Percentiles rank a stretch among this genome's conserved stretches.
phyloP scores from a whole-genome alignment of 2,329 filamentous ascomycete species.

The Penicillium freii region DNA sequence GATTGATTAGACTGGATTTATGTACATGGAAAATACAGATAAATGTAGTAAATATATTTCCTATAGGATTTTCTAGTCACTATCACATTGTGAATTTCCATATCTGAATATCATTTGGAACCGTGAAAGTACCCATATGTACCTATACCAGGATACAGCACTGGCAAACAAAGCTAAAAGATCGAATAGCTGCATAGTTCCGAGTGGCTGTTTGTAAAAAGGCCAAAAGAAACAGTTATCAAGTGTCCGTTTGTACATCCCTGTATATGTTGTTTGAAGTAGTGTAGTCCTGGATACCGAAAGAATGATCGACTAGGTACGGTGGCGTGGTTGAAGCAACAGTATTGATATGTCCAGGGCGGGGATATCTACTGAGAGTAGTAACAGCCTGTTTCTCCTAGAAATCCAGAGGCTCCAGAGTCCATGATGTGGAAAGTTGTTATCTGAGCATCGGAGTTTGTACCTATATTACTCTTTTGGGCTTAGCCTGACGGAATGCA shows the following conservation, averaged over 20 bases:
- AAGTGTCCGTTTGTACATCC: background rate
- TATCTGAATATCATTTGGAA: background rate
- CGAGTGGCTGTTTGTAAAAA: background rate
- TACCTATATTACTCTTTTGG: slow-evolving; percentile 29
- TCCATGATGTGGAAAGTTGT: background rate
- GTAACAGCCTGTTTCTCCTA: background rate
- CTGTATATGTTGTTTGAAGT: background rate
- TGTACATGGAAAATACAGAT: background rate
- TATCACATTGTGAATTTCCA: background rate
- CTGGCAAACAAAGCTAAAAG: background rate
- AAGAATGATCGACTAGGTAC: background rate
- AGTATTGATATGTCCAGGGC: background rate
- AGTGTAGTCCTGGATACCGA: slow-evolving; percentile 1
- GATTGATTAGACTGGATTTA: background rate
- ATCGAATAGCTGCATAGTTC: background rate
- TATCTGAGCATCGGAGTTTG: slow-evolving; percentile 16
- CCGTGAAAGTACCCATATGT: background rate
- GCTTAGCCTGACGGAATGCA: slow-evolving; percentile 29
- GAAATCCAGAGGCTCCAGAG: background rate
- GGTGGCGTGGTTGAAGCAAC: background rate
- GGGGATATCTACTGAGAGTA: background rate
- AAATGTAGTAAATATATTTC: background rate
- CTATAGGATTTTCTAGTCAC: background rate
- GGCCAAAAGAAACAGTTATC: background rate
- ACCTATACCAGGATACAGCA: background rate